Evolutionary conservation across 768 basidiomycete species (phyloP).

Genomic region (Nidularia pulvinata): DNA sequence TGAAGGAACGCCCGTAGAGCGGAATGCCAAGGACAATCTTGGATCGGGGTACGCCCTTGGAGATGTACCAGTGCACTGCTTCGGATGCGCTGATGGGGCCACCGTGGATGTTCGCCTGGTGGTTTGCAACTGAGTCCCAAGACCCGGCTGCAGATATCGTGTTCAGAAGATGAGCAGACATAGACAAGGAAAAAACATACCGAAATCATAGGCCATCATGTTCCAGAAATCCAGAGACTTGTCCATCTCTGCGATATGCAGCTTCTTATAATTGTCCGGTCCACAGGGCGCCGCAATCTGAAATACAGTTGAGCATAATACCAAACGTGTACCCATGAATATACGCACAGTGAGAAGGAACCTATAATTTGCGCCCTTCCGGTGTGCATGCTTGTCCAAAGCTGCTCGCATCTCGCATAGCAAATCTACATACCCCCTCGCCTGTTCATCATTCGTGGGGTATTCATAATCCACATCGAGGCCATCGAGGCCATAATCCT

Average conservation of each 20-base stretch:
- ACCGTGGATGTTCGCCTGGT: conserved; percentile 88
- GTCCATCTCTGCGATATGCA: conserved; percentile 86
- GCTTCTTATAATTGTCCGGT: conserved; percentile 77
- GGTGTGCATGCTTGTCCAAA: conserved; percentile 72
- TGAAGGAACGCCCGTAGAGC: conserved; percentile 91
- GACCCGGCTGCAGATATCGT: conserved; percentile 55
- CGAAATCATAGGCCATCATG: conserved; percentile 92
- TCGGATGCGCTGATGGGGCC: conserved; percentile 61
- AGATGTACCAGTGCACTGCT: conserved; percentile 70
- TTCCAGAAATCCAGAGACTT: conserved; percentile 94
- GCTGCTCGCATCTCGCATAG: conserved; percentile 73
- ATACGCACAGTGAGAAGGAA: conserved; percentile 74
- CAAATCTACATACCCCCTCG: conserved; percentile 81
- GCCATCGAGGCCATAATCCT: conserved; percentile 93
- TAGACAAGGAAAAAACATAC: conserved; percentile 31
- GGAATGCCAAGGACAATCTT: conserved; percentile 94
- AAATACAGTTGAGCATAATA: conserved; percentile 1
- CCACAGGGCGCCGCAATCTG: conserved; percentile 96
- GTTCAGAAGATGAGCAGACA: background rate
- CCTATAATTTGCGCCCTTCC: conserved; percentile 53
- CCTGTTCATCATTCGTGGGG: conserved; percentile 77
- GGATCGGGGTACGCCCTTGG: conserved; percentile 67
- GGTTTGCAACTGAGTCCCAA: conserved; percentile 69
- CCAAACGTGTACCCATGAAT: background rate
- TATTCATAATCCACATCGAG: conserved; percentile 95